Percentiles rank a stretch among this genome's conserved stretches.
phyloP scores from a whole-genome alignment of 1,284 basidiomycete genomes.

The Cryptococcus sp. region DNA sequence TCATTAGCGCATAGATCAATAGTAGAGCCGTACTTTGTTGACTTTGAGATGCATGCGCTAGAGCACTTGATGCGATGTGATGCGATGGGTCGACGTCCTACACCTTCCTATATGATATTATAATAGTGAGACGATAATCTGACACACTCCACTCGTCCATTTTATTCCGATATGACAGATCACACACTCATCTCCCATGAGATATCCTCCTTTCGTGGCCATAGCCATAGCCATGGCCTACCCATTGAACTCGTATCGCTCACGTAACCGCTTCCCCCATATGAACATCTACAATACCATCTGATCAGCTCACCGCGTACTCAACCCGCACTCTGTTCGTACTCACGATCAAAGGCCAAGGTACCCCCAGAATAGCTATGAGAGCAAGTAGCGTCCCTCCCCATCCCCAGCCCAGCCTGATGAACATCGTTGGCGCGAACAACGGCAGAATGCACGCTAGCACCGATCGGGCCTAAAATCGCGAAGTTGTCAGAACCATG shows the following conservation, averaged over 20 bases:
- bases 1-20: too few species aligned
- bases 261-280: conserved; percentile 51
- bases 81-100: too few species aligned
- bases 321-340: neutral
- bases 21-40: too few species aligned
- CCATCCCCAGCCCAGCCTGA: conserved; percentile 55
- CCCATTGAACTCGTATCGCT: conserved; percentile 46
- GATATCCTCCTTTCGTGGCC: too few species aligned
- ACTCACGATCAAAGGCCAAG: conserved; percentile 51
- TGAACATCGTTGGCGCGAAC: conserved; percentile 53
- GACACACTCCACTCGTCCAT: too few species aligned
- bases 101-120: too few species aligned
- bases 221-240: conserved; percentile 6
- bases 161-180: too few species aligned
- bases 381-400: conserved; percentile 53
- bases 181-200: too few species aligned
- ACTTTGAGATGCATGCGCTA: too few species aligned
- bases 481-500: neutral
- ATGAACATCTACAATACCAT: conserved; percentile 45
- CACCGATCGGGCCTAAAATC: conserved; percentile 40
- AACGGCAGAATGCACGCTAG: conserved; percentile 55
- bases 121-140: too few species aligned
- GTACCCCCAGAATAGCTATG: conserved; percentile 51
- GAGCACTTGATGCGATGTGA: too few species aligned
- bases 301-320: neutral